Conservation (phyloP, 208 protist genomes). For the Trypanosoma boissoni region DNA sequence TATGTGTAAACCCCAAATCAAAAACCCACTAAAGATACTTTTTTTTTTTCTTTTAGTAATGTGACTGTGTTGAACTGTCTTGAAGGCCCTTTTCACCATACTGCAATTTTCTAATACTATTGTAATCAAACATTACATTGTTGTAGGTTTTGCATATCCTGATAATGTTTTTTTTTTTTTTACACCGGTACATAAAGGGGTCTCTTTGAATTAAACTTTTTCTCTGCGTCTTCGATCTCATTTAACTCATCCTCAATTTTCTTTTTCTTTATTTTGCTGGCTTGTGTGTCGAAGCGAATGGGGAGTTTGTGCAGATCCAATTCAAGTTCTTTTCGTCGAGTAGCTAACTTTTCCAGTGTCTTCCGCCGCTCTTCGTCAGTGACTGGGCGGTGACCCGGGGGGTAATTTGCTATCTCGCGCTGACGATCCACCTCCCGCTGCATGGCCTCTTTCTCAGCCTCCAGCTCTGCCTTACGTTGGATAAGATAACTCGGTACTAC, state of each 20-base stretch:
- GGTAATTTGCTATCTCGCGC: conserved; percentile 64
- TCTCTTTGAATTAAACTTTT: conserved; percentile 69
- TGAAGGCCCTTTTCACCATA: too few relatives aligned
- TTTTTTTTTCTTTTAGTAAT: conserved; percentile 1
- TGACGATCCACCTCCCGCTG: conserved; percentile 47
- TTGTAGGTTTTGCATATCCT: too few relatives aligned
- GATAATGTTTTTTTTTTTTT: conserved; percentile 3
- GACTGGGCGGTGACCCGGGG: conserved; percentile 76
- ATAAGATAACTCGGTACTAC: conserved; percentile 72
- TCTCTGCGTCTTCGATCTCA: conserved; percentile 55
- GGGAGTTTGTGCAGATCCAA: conserved; percentile 78
- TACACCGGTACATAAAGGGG: conserved; percentile 69
- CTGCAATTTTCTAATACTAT: too few relatives aligned
- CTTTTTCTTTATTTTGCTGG: conserved; percentile 49
- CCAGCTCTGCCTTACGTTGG: conserved; percentile 80
- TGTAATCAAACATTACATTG: too few relatives aligned
- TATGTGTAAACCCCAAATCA: conserved; percentile 13
- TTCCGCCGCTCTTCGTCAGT: conserved; percentile 72
- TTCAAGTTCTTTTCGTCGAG: conserved; percentile 67
- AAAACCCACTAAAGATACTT: background rate
- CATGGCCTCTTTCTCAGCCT: conserved; percentile 62
- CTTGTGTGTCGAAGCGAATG: conserved; percentile 80
- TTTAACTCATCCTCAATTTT: conserved; percentile 73
- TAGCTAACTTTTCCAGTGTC: conserved; percentile 48
- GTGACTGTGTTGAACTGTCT: background rate